phyloP scores from a whole-genome alignment of 2,329 filamentous ascomycete species.

The Onygena corvina region DNA sequence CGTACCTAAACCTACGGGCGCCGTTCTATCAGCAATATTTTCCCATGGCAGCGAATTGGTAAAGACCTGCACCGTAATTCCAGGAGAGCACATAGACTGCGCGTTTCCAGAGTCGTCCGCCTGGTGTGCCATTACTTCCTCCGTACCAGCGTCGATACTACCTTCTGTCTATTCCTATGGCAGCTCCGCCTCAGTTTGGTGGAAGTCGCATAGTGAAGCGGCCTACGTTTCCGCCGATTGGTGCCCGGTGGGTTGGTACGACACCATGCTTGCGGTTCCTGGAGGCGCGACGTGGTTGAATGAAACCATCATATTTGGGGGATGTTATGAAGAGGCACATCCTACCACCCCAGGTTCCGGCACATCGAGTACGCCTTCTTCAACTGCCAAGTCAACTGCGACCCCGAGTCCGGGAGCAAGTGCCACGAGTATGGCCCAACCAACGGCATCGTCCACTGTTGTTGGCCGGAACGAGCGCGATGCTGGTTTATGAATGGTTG shows the following conservation, averaged over 20 bases:
- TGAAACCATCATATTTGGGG: conserved; percentile 2
- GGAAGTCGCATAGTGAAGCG: conserved; percentile 7
- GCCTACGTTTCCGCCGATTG: background rate
- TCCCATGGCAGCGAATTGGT: conserved; percentile 2
- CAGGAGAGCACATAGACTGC: background rate
- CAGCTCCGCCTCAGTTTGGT: conserved; percentile 7
- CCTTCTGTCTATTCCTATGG: background rate
- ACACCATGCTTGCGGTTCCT: conserved; percentile 2
- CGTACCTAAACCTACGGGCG: background rate
- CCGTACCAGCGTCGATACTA: background rate
- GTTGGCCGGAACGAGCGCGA: too few relatives aligned
- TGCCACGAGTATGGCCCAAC: background rate
- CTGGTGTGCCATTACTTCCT: conserved; percentile 2
- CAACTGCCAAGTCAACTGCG: background rate
- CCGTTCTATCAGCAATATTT: background rate
- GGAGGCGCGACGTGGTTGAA: conserved; percentile 6
- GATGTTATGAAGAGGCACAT: conserved; percentile 7
- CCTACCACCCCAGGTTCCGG: background rate
- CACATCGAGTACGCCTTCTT: too few relatives aligned
- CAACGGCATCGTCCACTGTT: background rate
- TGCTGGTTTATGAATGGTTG: too few relatives aligned
- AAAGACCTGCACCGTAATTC: background rate
- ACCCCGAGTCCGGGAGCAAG: background rate
- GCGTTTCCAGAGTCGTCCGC: conserved; percentile 1
- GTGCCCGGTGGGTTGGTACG: background rate